These are phyloP conservation scores for Solidago caesia DNA, from an alignment of 129 eudicot genomes.

Conservation along the genomic window DNA sequence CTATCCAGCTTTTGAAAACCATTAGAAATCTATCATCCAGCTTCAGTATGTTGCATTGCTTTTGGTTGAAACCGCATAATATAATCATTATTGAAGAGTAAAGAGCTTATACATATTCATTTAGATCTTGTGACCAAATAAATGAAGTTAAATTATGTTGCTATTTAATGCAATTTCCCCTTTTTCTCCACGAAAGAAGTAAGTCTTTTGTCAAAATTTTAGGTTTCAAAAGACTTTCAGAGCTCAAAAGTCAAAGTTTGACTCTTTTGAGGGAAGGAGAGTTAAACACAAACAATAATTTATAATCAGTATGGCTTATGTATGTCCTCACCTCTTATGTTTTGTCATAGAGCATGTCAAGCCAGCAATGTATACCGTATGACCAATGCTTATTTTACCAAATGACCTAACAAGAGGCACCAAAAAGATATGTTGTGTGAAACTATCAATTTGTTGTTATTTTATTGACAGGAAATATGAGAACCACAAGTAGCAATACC, in stretches of 20 bases:
- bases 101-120: too few species aligned
- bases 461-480: background rate
- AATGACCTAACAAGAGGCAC: slow-evolving; percentile 56
- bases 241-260: slow-evolving; percentile 15
- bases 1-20: too few species aligned
- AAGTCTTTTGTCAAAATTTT: background rate
- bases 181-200: background rate
- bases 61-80: too few species aligned
- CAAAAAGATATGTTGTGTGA: slow-evolving; percentile 16
- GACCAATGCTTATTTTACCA: slow-evolving; percentile 81
- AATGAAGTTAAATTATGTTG: too few species aligned
- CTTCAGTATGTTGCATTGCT: too few species aligned
- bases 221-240: background rate
- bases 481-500: slow-evolving; percentile 41
- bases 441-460: background rate
- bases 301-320: slow-evolving; percentile 1
- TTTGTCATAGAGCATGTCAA: slow-evolving; percentile 62
- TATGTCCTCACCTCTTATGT: slow-evolving; percentile 48
- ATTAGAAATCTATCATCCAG: too few species aligned
- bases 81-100: too few species aligned
- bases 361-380: slow-evolving; percentile 71
- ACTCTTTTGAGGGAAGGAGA: background rate
- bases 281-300: background rate
- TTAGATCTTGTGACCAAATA: too few species aligned
- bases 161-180: too few species aligned